Percentiles rank a stretch among this genome's conserved stretches.
Conservation (phyloP, 306 rosid species). For the Potentilla sterilis region DNA sequence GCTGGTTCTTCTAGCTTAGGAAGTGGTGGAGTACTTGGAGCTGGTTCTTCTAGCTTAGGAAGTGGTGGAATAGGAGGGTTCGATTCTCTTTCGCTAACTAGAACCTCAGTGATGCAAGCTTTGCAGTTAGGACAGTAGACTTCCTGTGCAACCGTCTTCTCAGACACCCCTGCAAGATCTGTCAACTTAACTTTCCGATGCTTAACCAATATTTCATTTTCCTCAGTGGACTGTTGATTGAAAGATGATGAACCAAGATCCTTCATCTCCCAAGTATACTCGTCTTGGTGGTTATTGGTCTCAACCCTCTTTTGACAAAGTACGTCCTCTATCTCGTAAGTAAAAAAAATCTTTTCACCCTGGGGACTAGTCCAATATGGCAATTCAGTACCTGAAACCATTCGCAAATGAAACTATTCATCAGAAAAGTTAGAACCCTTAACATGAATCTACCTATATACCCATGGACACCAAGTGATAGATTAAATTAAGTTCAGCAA, state of each 20-base stretch:
- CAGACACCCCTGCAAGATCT: slow-evolving; percentile 42
- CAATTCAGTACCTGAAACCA: slow-evolving; percentile 29
- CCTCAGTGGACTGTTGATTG: slow-evolving; percentile 5
- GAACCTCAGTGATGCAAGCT: slow-evolving; percentile 65
- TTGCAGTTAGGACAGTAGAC: slow-evolving; percentile 75
- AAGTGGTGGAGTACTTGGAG: not conserved
- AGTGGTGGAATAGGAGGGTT: slow-evolving; percentile 10
- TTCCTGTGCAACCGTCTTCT: slow-evolving; percentile 47
- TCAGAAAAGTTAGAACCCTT: not conserved
- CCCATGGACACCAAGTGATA: too few species aligned
- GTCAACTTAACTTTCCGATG: slow-evolving; percentile 22
- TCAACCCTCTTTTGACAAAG: not conserved
- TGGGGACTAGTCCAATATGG: slow-evolving; percentile 10
- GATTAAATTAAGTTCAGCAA: too few species aligned
- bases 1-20: not conserved
- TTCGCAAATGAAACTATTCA: not conserved
- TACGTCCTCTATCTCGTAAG: not conserved
- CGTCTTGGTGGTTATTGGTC: slow-evolving; percentile 1
- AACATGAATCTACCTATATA: too few species aligned
- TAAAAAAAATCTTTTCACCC: not conserved
- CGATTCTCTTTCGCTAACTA: slow-evolving; percentile 25
- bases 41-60: slow-evolving; percentile 6
- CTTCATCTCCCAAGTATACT: slow-evolving; percentile 9
- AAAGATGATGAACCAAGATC: slow-evolving; percentile 12
- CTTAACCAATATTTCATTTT: slow-evolving; percentile 11